phyloP scores from a whole-genome alignment of 805 yeast species.

The Candida glaebosa region DNA sequence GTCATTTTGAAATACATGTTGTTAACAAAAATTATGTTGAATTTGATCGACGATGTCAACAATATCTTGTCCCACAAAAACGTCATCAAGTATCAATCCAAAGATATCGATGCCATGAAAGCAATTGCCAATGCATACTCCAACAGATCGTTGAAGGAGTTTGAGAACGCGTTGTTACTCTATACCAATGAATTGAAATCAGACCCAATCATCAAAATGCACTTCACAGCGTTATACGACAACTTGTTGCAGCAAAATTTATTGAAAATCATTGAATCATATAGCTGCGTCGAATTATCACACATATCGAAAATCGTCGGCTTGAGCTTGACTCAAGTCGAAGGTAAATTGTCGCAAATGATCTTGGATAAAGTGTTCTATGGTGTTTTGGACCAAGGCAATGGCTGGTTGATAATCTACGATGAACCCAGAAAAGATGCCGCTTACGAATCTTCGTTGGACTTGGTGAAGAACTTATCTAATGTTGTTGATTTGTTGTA shows the following conservation, averaged over 20 bases:
- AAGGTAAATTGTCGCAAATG: slow-evolving; percentile 94
- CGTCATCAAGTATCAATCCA: slow-evolving; percentile 66
- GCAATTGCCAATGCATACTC: slow-evolving; percentile 88
- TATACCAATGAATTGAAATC: slow-evolving; percentile 74
- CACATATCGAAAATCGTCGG: slow-evolving; percentile 89
- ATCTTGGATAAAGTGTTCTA: slow-evolving; percentile 91
- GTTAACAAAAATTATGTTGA: slow-evolving; percentile 89
- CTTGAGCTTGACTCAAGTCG: slow-evolving; percentile 81
- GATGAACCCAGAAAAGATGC: slow-evolving; percentile 87
- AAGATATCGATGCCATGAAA: slow-evolving; percentile 93
- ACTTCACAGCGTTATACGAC: slow-evolving; percentile 89
- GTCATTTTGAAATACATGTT: slow-evolving; percentile 89
- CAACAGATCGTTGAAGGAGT: slow-evolving; percentile 85
- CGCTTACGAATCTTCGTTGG: slow-evolving; percentile 82
- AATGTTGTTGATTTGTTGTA: slow-evolving; percentile 85
- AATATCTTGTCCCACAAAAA: slow-evolving; percentile 71
- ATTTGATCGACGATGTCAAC: slow-evolving; percentile 80
- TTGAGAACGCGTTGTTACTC: slow-evolving; percentile 74
- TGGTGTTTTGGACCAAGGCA: slow-evolving; percentile 97
- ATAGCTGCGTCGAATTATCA: slow-evolving; percentile 89
- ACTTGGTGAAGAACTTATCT: slow-evolving; percentile 82
- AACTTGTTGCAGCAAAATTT: slow-evolving; percentile 89
- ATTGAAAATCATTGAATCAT: slow-evolving; percentile 93
- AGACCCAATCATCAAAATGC: slow-evolving; percentile 86
- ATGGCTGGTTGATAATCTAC: slow-evolving; percentile 92